Conservation (phyloP, 768 basidiomycete genomes). For the Boletus rubescentipes region DNA sequence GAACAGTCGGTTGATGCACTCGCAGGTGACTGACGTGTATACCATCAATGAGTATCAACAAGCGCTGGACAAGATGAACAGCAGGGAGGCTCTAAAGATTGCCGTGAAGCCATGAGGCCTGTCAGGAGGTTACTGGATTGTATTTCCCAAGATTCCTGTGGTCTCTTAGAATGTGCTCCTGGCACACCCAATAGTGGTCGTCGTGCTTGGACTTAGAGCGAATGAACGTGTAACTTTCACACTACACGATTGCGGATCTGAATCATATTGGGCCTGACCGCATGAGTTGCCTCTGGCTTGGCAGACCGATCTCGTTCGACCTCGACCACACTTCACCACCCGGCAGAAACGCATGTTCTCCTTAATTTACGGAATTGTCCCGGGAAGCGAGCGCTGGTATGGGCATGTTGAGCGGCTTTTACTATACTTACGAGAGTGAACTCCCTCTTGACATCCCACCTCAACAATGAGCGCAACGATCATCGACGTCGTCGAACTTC, state of each 20-base stretch:
- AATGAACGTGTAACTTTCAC: no score
- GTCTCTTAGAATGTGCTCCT: no score
- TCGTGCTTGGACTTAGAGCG: no score
- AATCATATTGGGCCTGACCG: background rate
- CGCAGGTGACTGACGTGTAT: slow-evolving; percentile 51
- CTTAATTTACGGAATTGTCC: slow-evolving; percentile 15
- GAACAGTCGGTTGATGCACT: background rate
- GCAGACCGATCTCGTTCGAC: background rate
- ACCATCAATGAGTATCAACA: slow-evolving; percentile 63
- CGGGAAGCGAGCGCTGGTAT: slow-evolving; percentile 7
- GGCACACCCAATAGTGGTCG: no score
- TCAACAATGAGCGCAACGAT: slow-evolving; percentile 13
- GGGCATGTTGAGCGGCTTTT: slow-evolving; percentile 2
- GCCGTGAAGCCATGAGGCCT: slow-evolving; percentile 47
- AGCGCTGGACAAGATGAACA: slow-evolving; percentile 70
- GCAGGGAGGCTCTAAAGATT: slow-evolving; percentile 54
- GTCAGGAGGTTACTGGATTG: no score
- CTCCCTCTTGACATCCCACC: background rate
- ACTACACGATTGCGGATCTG: no score
- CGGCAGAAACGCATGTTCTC: background rate
- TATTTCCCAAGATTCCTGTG: no score
- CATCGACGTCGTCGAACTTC: slow-evolving; percentile 10
- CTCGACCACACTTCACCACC: no score
- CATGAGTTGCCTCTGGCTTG: background rate
- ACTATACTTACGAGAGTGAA: no score